Evolutionary conservation across 2,329 filamentous ascomycete genomes (phyloP).

Genomic region (Phialocephala subalpina): DNA sequence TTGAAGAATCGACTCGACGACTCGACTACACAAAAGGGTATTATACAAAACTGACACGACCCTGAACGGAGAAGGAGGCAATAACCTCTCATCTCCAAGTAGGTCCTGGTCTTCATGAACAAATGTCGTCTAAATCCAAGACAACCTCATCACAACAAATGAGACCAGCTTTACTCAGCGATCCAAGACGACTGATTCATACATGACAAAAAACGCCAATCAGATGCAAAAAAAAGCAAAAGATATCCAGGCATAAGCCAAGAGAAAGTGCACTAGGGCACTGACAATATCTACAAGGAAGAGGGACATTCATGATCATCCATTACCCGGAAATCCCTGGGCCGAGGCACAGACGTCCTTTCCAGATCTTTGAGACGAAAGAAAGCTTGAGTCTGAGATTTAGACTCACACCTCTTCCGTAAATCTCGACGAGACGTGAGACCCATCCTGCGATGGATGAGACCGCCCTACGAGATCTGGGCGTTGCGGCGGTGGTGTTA

Average conservation of each 20-base stretch:
- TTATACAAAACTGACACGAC: constrained; percentile 29
- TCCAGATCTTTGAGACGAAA: constrained; percentile 25
- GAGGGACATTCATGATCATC: constrained; percentile 35
- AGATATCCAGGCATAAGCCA: constrained; percentile 29
- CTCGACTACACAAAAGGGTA: constrained; percentile 9
- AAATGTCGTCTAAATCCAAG: constrained; percentile 20
- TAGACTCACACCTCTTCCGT: constrained; percentile 50
- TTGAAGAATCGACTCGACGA: background rate
- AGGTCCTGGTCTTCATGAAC: constrained; percentile 26
- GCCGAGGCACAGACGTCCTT: constrained; percentile 25
- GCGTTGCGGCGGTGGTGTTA: constrained; percentile 32
- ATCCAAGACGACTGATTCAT: constrained; percentile 35
- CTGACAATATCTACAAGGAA: constrained; percentile 34
- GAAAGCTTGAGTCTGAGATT: constrained; percentile 36
- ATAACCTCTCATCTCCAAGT: constrained; percentile 10
- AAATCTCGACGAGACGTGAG: constrained; percentile 48
- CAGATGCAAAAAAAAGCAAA: constrained; percentile 34
- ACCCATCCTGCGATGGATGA: constrained; percentile 53
- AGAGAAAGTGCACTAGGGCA: constrained; percentile 22
- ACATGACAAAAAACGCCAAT: constrained; percentile 40
- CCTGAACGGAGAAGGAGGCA: constrained; percentile 6
- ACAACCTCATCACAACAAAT: constrained; percentile 33
- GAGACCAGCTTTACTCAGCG: constrained; percentile 29
- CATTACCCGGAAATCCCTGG: constrained; percentile 24
- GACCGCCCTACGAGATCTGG: constrained; percentile 49